Evolutionary conservation across 352 stramenopile genomes (phyloP), one percentile per base, ranked within the genome.

Genomic region (Globisporangium nunn): DNA sequence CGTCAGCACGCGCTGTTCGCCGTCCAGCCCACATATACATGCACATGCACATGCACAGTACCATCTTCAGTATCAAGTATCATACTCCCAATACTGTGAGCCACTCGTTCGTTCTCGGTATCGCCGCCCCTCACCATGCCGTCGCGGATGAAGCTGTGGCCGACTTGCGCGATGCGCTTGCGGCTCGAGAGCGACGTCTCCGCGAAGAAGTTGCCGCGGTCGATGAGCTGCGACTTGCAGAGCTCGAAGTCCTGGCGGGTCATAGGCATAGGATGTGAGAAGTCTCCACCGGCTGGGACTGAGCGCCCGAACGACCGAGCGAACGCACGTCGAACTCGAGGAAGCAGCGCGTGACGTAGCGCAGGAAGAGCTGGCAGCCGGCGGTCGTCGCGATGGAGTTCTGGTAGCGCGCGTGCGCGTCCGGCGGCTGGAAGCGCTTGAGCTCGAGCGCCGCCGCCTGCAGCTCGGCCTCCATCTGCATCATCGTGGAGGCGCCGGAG

Each of bases 71-170:
- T 37, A 37, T 37, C 33, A 37, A 37, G 33, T 23, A 23, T 23
- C 23, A 23, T 23, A 23, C 23, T 23, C 23, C 23, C 23, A 23
- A 23, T 23, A 23, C 23, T 23, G 23, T 23, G 23, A 23, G 23
- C 23, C 23, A 23, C 1, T 23, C 23, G 23, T 23, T 23, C 23
- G 23, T 23, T 23, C 23, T 23, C 23, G 23, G 23, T 23, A 23
- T 23, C 23, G 23, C 23, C 23, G 23, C 23, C 3, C 41, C 64
- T 57, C 59, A 94, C 88, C 70, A 92, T 90, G 61, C 92, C 93
- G 56, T 98, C 92, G 43, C 92, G 80, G 45, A 99, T 91, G 64
- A 99, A 99, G 63, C 87, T 92, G 65, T 96, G 80, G 31, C 92
- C 95, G 10, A 98, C 75, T 45, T 88, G 72, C 18, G 91, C 90